Percentiles rank a stretch among this genome's conserved stretches.
Evolutionary conservation across 306 rosid genomes (phyloP).

Genomic region (Casuarina cunninghamiana): DNA sequence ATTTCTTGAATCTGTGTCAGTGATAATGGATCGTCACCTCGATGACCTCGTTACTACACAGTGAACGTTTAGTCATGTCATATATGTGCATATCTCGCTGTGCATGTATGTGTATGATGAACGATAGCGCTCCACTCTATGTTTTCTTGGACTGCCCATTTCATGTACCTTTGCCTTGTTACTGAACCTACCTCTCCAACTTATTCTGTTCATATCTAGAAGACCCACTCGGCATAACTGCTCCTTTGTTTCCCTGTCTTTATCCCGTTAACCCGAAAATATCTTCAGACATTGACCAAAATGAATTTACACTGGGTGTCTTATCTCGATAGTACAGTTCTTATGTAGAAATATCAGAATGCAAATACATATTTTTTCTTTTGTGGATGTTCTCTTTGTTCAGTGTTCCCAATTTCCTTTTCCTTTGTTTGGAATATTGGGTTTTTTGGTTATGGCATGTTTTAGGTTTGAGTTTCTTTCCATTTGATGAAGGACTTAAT

Average conservation of each 20-base stretch:
- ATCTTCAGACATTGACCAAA: constrained; percentile 21
- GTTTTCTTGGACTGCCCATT: constrained; percentile 8
- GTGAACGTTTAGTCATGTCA: not conserved
- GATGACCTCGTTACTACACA: constrained; percentile 30
- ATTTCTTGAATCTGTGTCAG: constrained; percentile 52
- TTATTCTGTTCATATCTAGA: not conserved
- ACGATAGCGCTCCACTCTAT: constrained; percentile 6
- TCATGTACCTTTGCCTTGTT: constrained; percentile 10
- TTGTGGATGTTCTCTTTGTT: not conserved
- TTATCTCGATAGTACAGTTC: not conserved
- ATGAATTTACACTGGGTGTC: constrained; percentile 17
- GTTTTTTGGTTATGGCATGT: no score
- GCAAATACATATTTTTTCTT: not conserved
- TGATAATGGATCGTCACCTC: constrained; percentile 49
- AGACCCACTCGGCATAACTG: not conserved
- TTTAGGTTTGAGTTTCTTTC: no score
- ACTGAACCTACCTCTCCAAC: constrained; percentile 10
- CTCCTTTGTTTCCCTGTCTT: not conserved
- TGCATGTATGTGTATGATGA: not conserved
- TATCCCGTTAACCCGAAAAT: not conserved
- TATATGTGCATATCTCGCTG: not conserved
- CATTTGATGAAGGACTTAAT: no score
- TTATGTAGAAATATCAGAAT: not conserved
- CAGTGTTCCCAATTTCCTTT: not conserved
- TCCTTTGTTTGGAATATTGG: no score